Evolutionary conservation across 108 stramenopile species (phyloP), one percentile per base, ranked within the genome.

Genomic region (Epipyxis sp.): DNA sequence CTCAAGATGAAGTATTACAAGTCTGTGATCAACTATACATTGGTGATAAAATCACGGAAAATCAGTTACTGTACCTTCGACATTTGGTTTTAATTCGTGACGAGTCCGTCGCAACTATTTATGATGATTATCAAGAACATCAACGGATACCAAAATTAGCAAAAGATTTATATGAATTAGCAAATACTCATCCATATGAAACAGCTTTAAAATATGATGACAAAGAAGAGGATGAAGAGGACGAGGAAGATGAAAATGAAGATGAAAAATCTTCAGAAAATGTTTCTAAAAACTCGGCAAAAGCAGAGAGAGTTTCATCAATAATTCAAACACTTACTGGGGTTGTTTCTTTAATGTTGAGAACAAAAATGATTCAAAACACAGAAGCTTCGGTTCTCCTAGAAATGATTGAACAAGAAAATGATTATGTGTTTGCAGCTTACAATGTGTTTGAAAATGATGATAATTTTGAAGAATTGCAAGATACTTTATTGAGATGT

Each of bases 1-100:
- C 71, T 10, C 71, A 74, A 74, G 71, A 74, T 32, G 71, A 74
- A 46, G 71, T 74, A 37, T 57, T 74, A 29, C 71, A 74, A 39
- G 20, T 46, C 32, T 74, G 71, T 57, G 71, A 74, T 32, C 71
- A 74, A 57, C 32, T 74, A 3, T 74, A 74, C 71, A 6, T 74
- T 10, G 6, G 43, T 10, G 50, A 42, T 6, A 39, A 74, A 32
- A 74, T 74, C 32, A 74, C 71, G 13, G 71, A 74, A 25, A 74
- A 37, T 74, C 71, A 74, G 71, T 57, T 74, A 32, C 71, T 74
- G 13, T 74, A 74, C 34, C 32, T 74, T 37, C 71, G 71, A 10
- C 71, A 74, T 25, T 57, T 74, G 71, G 35, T 37, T 13, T 57
- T 74, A 29, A 74, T 74, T 74, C 71, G 71, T 37, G 71, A 74